Base-by-base conservation (phyloP, 2,329 filamentous ascomycete genomes). In the Talaromyces sp. region DNA sequence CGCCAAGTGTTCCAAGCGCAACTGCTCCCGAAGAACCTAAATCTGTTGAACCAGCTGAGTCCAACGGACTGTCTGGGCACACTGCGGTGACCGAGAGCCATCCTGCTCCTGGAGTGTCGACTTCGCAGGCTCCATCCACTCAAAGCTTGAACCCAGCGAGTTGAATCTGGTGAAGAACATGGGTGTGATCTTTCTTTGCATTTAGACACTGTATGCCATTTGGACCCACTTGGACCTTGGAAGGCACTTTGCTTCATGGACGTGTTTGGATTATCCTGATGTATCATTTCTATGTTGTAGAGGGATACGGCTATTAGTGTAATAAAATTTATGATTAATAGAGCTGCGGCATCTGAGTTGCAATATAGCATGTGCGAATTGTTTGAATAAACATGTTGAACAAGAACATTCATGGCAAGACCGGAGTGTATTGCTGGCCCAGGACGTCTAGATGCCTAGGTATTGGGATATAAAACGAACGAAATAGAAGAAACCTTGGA, bases 401-500 rank as follows among this genome's bases (percentile, higher is more conserved):
- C n/a, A n/a, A n/a, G n/a, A n/a, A n/a, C n/a, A n/a, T n/a, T n/a
- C n/a, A n/a, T 27, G 24, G 24, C 24, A 27, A 27, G 9, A 27
- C 4, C 24, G 9, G 9, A 29, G 9, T 24, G 1, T 5, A n/a
- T 19, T 16, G 17, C n/a, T 47, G 16, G 14, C 22, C 14, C 27
- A 44, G 32, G 36, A 49, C 19, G 7, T 37, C 19, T 8, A 36
- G 14, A 49, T 33, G n/a, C 53, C 44, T 36, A 57, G 10, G 45
- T 44, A 27, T 47, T 57, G 51, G 57, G 54, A 60, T 52, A 60
- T 59, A 54, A 39, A 60, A 57, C 51, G 55, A 30, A 49, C 30
- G 16, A 32, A 32, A 49, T 35, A 22, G 32, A 36, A 44, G 20
- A 43, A 47, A n/a, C n/a, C n/a, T n/a, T n/a, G 24, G 22, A 24